phyloP scores from a whole-genome alignment of 1,284 basidiomycete genomes.

The Ustanciosporium gigantosporum region DNA sequence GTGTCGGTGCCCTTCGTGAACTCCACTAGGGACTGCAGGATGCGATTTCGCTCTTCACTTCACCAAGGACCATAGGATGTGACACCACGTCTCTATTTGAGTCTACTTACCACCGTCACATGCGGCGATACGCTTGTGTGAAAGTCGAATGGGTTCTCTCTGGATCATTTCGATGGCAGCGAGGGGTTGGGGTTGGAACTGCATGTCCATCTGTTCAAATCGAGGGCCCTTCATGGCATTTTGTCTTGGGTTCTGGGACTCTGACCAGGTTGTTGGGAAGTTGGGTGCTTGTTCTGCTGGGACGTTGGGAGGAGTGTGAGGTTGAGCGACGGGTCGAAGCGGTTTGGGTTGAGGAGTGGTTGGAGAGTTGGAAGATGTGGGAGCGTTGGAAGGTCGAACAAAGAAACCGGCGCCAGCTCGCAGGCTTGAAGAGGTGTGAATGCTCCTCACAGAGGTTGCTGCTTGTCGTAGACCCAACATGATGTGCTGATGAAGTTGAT shows the following conservation, averaged over 20 bases:
- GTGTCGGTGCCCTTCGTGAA: no score
- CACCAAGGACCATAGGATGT: no score
- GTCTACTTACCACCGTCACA: slow-evolving; percentile 73
- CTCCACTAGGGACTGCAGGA: no score
- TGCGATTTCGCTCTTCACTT: no score
- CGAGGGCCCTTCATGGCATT: slow-evolving; percentile 69
- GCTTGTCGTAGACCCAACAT: neutral
- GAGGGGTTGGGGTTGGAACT: slow-evolving; percentile 83
- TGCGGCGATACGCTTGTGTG: slow-evolving; percentile 77
- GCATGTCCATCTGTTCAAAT: slow-evolving; percentile 87
- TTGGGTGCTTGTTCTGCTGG: slow-evolving; percentile 50
- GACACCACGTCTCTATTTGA: neutral
- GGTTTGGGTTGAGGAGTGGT: slow-evolving; percentile 26
- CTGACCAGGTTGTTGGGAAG: slow-evolving; percentile 50
- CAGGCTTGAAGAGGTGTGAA: slow-evolving; percentile 8
- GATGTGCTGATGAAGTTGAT: neutral
- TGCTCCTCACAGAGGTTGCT: neutral
- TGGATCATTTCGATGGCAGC: slow-evolving; percentile 88
- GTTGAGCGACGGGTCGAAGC: slow-evolving; percentile 40
- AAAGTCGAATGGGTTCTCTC: slow-evolving; percentile 80
- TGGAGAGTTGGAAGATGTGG: slow-evolving; percentile 41
- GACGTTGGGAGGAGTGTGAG: slow-evolving; percentile 44
- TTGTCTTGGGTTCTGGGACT: slow-evolving; percentile 65
- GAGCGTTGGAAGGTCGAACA: slow-evolving; percentile 35
- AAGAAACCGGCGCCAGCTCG: slow-evolving; percentile 30